phyloP scores from a whole-genome alignment of 768 basidiomycete species.

The Boletus speciosus region DNA sequence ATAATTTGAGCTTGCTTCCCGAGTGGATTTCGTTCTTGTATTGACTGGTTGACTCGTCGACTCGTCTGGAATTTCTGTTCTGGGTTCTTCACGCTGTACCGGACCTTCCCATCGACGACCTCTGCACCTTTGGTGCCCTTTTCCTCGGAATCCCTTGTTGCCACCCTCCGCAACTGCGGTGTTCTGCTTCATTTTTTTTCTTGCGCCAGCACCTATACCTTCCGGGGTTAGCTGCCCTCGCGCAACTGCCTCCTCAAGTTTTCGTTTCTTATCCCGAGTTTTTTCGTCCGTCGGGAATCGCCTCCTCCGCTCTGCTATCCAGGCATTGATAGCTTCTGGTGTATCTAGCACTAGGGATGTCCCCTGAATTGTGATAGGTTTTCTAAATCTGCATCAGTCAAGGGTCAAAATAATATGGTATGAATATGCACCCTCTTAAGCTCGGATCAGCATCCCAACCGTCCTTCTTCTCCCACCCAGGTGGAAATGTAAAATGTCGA shows the following conservation, averaged over 20 bases:
- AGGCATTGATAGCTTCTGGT: constrained; percentile 75
- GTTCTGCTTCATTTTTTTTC: constrained; percentile 42
- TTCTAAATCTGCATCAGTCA: constrained; percentile 41
- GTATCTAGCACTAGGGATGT: constrained; percentile 75
- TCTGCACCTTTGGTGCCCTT: constrained; percentile 27
- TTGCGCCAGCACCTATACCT: constrained; percentile 38
- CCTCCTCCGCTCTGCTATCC: constrained; percentile 86
- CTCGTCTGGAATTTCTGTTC: neutral
- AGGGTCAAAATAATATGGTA: neutral
- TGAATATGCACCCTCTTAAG: constrained; percentile 60
- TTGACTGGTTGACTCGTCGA: neutral
- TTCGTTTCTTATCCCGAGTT: constrained; percentile 78
- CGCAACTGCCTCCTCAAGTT: constrained; percentile 72
- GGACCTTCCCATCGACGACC: constrained; percentile 25
- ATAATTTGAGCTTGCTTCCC: constrained; percentile 14
- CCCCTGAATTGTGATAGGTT: constrained; percentile 72
- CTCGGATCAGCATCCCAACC: constrained; percentile 85
- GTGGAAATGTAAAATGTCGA: constrained; percentile 79
- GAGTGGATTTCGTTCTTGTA: neutral
- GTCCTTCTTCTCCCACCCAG: constrained; percentile 59
- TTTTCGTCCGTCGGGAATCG: constrained; percentile 74
- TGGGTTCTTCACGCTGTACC: neutral
- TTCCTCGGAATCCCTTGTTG: constrained; percentile 3
- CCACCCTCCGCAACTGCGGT: neutral
- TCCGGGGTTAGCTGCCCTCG: constrained; percentile 66